Evolutionary conservation across 2,329 filamentous ascomycete species (phyloP), one percentile per base, ranked within the genome.

Genomic region (Arthroderma sp.): DNA sequence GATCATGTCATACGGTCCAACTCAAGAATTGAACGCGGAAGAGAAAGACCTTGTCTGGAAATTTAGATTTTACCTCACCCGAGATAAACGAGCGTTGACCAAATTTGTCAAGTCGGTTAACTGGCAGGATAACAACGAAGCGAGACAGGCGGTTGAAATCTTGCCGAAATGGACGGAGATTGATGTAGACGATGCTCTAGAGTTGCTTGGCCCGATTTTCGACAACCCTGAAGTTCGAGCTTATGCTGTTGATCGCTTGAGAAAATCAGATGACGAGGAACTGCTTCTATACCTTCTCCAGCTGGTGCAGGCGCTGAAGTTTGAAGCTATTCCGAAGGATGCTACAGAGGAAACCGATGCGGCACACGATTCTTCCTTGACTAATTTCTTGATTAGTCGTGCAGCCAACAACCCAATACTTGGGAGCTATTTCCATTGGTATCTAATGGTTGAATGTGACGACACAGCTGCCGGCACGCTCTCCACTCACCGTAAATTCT

Each of bases 51-150:
- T 96, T 55, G 83, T 98, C 19, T 98, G 94, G 94, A 93, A 94
- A 66, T 98, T 97, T 74, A 81, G 93, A 59, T 95, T 97, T 70
- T 91, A 96, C 70, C 74, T 98, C 21, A 93, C 91, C 0, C 81
- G 90, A 58, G 91, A 98, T 69, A 98, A 98, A 71, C 79, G 86
- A 65, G 87, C 91, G 1, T 77, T 97, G 58, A 98, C 91, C 35
- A 98, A 98, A 66, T 95, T 98, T 64, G 89, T 97, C 69, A 98
- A 97, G 71, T 96, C 91, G 0, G 91, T 96, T 39, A 91, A 94
- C 63, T 98, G 93, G 91, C 83, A 82, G 54, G 91, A 95, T 69
- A 80, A 82, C 51, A 83, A 83, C 60, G 91, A 98, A 76, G 84
- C 87, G 2, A 85, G 87, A 59, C 90, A 96, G 73, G 91, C 91